These are phyloP conservation scores for Pythium scleroteichum DNA, from an alignment of 352 stramenopile species.

Conservation along the genomic window DNA sequence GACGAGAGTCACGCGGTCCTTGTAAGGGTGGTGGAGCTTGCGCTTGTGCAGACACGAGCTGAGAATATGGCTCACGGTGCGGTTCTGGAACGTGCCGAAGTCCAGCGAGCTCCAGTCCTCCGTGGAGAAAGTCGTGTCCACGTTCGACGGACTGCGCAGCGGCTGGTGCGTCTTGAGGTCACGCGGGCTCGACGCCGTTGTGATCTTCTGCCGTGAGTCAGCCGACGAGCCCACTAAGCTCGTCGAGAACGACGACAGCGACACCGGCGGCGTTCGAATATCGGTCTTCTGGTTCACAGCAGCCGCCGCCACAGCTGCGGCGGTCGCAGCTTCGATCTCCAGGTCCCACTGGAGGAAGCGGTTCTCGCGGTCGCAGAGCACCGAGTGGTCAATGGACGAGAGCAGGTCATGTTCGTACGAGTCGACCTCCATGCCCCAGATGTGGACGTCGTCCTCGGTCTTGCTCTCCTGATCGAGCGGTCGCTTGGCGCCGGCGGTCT, in stretches of 20 bases:
- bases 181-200: slow-evolving; percentile 57
- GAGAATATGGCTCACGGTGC: slow-evolving; percentile 81
- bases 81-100: slow-evolving; percentile 83
- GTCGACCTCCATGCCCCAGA: slow-evolving; percentile 77
- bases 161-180: slow-evolving; percentile 35
- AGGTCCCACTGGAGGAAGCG: slow-evolving; percentile 78
- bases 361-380: slow-evolving; percentile 82
- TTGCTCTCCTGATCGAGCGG: slow-evolving; percentile 27
- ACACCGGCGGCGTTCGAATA: slow-evolving; percentile 19
- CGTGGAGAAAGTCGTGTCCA: slow-evolving; percentile 54
- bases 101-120: slow-evolving; percentile 80
- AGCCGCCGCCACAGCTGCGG: slow-evolving; percentile 34
- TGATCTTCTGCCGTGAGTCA: slow-evolving; percentile 27
- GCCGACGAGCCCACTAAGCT: slow-evolving; percentile 1
- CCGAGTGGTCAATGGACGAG: slow-evolving; percentile 74
- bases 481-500: slow-evolving; percentile 32
- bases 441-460: slow-evolving; percentile 41
- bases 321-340: slow-evolving; percentile 45
- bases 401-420: slow-evolving; percentile 71
- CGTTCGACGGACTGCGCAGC: slow-evolving; percentile 59
- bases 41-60: slow-evolving; percentile 83
- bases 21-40: slow-evolving; percentile 83
- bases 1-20: slow-evolving; percentile 81
- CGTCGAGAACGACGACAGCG: background rate
- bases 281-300: slow-evolving; percentile 21